Evolutionary conservation across 2,329 filamentous ascomycete species (phyloP), one percentile per base, ranked within the genome.

Genomic region (Phaeosphaeriaceae sp.): DNA sequence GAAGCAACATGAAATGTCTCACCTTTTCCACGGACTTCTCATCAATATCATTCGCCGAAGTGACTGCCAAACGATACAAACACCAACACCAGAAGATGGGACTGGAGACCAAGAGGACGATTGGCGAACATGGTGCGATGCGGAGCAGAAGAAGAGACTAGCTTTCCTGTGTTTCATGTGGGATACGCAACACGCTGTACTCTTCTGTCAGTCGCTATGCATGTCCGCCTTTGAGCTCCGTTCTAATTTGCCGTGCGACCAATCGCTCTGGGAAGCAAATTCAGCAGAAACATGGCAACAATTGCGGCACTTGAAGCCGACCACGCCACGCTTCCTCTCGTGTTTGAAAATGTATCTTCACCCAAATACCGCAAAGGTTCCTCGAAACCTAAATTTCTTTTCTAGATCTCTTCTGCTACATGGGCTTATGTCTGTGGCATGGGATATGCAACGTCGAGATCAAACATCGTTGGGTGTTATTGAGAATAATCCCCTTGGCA

Each of bases 141-240:
- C 77, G 1, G 83, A 87, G 59, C 81, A 84, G 52, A 82, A 82
- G 48, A 85, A 85, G 66, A 77, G 77, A 43, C 69, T 84, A 0
- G 82, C 83, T 0, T 76, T 86, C 32, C 73, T 85, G 4, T 87
- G 83, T 60, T 87, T 87, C 63, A 82, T 87, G 74, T 87, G 84
- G 84, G 84, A 87, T 56, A 85, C 83, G 0, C 83, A 87, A 46
- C 83, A 87, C 51, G 83, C 84, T 0, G 82, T 86, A 0, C 73
- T 87, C 0, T 87, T 87, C 64, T 86, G 82, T n/a, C 84, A 87
- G 60, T 85, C 82, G 4, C 76, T 87, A 0, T 87, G 84, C 67
- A 87, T 87, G 83, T 86, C 83, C 1, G 82, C 83, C 0, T 86
- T 86, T 41, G 84, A 87, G 58, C 75, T 87, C 1, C 78, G 82